A percentile compares a stretch with the other conserved stretches of the same genome.
These are phyloP conservation scores for Arabis alpina DNA, from an alignment of 345 rosid species.

Conservation along the genomic window DNA sequence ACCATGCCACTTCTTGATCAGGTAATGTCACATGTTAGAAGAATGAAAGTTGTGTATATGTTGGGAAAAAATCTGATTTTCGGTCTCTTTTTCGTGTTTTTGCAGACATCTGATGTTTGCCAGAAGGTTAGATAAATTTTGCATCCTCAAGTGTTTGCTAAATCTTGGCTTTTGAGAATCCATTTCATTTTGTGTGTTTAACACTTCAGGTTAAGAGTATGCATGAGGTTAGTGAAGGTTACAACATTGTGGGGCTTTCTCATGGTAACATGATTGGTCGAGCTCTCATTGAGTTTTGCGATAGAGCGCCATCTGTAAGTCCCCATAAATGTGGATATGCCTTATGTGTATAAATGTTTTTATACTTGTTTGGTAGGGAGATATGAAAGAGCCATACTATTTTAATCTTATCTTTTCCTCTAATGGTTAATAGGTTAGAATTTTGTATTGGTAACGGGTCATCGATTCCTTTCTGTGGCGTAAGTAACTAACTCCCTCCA, in stretches of 20 bases:
- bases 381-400: background rate
- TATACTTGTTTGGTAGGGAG: background rate
- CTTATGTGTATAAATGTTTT: background rate
- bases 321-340: background rate
- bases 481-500: conserved; percentile 46
- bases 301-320: conserved; percentile 83
- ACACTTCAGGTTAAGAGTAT: conserved; percentile 66
- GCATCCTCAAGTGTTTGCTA: conserved; percentile 28
- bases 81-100: conserved; percentile 18
- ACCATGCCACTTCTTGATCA: conserved; percentile 79
- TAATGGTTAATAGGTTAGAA: conserved; percentile 63
- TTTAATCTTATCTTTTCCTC: background rate
- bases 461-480: conserved; percentile 81
- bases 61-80: conserved; percentile 7
- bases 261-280: conserved; percentile 85
- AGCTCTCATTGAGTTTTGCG: conserved; percentile 79
- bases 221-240: conserved; percentile 71
- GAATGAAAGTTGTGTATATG: background rate
- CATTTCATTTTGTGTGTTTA: conserved; percentile 16
- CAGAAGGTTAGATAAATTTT: conserved; percentile 60
- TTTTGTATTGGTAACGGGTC: conserved; percentile 75
- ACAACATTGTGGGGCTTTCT: conserved; percentile 87
- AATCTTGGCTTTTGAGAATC: background rate
- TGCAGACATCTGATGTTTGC: conserved; percentile 84
- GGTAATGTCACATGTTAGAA: conserved; percentile 45